Conservation (phyloP, 2,329 filamentous ascomycete species). For the Colletotrichum magnum region DNA sequence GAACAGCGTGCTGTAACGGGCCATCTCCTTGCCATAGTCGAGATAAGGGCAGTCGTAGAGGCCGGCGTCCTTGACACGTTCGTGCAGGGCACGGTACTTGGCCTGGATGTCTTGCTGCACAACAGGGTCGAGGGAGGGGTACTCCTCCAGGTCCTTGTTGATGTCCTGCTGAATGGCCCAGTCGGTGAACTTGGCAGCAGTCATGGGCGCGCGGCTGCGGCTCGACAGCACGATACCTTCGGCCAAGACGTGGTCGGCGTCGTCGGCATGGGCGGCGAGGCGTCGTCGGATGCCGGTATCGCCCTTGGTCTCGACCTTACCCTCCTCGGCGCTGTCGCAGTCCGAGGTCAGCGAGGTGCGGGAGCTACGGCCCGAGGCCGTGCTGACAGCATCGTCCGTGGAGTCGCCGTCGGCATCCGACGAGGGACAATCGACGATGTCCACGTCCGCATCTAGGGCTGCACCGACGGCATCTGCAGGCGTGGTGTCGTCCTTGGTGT, state of each 20-base stretch:
- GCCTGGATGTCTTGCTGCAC: slow-evolving; percentile 68
- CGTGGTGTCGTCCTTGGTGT: slow-evolving; percentile 45
- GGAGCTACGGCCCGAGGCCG: slow-evolving; percentile 38
- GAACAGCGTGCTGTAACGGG: slow-evolving; percentile 69
- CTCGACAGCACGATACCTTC: slow-evolving; percentile 19
- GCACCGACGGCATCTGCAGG: slow-evolving; percentile 13
- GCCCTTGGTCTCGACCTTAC: slow-evolving; percentile 13
- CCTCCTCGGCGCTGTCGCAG: slow-evolving; percentile 34
- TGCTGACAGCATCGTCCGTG: slow-evolving; percentile 34
- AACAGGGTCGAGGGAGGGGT: slow-evolving; percentile 67
- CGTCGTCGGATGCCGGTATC: slow-evolving; percentile 34
- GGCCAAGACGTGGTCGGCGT: background rate
- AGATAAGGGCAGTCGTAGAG: slow-evolving; percentile 71
- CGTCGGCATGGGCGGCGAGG: slow-evolving; percentile 21
- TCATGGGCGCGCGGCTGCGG: slow-evolving; percentile 30
- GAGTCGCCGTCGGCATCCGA: slow-evolving; percentile 37
- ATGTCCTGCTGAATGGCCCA: slow-evolving; percentile 54
- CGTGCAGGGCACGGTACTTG: slow-evolving; percentile 71
- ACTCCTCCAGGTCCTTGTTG: slow-evolving; percentile 53
- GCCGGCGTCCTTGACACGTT: slow-evolving; percentile 67
- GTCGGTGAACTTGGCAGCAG: slow-evolving; percentile 51
- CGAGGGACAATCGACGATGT: slow-evolving; percentile 28
- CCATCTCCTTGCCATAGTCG: slow-evolving; percentile 70
- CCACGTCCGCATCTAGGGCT: slow-evolving; percentile 25
- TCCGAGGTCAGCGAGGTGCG: slow-evolving; percentile 41